Percentiles rank a stretch among this genome's conserved stretches.
Conservation (phyloP, 495 filamentous ascomycete species). For the Massariosphaeria phaeospora region DNA sequence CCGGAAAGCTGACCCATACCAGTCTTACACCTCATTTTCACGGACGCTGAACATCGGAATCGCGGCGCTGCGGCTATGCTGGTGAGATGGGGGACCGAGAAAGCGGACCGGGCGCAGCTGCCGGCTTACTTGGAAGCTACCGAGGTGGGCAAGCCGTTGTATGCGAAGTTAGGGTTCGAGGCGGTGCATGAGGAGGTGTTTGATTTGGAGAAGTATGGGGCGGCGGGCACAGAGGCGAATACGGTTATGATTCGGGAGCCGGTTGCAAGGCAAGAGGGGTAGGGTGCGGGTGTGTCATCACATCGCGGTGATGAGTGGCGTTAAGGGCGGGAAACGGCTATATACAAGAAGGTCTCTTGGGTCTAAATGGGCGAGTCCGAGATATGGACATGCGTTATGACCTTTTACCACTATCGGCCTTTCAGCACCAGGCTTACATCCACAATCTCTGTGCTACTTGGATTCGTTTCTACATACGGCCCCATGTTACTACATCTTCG, state of each 20-base stretch:
- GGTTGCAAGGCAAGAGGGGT: too few relatives aligned
- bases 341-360: too few relatives aligned
- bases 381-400: too few relatives aligned
- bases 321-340: too few relatives aligned
- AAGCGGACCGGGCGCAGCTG: slow-evolving; percentile 24
- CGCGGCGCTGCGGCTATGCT: slow-evolving; percentile 30
- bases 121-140: slow-evolving; percentile 29
- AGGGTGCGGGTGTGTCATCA: too few relatives aligned
- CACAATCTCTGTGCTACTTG: too few relatives aligned
- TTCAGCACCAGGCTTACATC: too few relatives aligned
- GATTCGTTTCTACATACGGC: too few relatives aligned
- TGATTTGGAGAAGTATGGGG: slow-evolving; percentile 26
- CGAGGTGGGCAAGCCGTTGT: slow-evolving; percentile 24
- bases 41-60: slow-evolving; percentile 26
- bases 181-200: slow-evolving; percentile 19
- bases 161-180: slow-evolving; percentile 22
- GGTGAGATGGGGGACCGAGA: slow-evolving; percentile 25
- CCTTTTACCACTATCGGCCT: too few relatives aligned
- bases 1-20: background rate
- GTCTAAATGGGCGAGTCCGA: too few relatives aligned
- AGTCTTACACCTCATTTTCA: slow-evolving; percentile 29
- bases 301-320: too few relatives aligned
- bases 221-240: slow-evolving; percentile 17
- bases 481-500: too few relatives aligned
- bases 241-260: slow-evolving; percentile 26